phyloP scores from a whole-genome alignment of 1,284 basidiomycete species.

The Fomitopsis schrenkii region DNA sequence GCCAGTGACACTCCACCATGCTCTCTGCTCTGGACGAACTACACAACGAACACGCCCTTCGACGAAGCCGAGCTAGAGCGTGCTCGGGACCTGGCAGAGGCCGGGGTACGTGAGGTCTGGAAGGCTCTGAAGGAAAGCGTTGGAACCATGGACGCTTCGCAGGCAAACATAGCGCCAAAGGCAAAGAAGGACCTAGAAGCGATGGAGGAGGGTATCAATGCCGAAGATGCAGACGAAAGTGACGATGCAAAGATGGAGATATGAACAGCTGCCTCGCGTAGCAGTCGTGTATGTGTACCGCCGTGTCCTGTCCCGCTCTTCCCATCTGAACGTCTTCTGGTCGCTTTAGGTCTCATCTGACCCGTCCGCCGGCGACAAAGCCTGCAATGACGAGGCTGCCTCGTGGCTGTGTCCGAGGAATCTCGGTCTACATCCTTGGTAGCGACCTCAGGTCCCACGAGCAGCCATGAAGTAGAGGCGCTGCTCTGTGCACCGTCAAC shows the following conservation, averaged over 20 bases:
- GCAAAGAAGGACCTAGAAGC: background rate
- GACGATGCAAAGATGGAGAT: slow-evolving; percentile 1
- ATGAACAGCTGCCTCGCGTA: background rate
- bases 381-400: background rate
- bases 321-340: background rate
- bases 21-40: slow-evolving; percentile 52
- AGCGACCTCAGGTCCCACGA: background rate
- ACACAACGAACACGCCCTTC: slow-evolving; percentile 35
- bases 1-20: slow-evolving; percentile 17
- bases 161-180: background rate
- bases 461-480: background rate
- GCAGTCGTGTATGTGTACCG: background rate
- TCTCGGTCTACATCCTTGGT: background rate
- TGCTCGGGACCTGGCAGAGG: slow-evolving; percentile 43
- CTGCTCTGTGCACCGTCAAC: background rate
- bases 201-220: background rate
- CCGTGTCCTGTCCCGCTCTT: background rate
- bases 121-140: slow-evolving; percentile 41
- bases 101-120: slow-evolving; percentile 45
- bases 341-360: background rate
- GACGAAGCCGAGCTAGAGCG: slow-evolving; percentile 37
- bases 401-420: background rate
- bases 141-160: slow-evolving; percentile 8
- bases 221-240: background rate
- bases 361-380: background rate